Conservation (phyloP, 2,329 filamentous ascomycete genomes). For the Sporothrix euskadiensis region DNA sequence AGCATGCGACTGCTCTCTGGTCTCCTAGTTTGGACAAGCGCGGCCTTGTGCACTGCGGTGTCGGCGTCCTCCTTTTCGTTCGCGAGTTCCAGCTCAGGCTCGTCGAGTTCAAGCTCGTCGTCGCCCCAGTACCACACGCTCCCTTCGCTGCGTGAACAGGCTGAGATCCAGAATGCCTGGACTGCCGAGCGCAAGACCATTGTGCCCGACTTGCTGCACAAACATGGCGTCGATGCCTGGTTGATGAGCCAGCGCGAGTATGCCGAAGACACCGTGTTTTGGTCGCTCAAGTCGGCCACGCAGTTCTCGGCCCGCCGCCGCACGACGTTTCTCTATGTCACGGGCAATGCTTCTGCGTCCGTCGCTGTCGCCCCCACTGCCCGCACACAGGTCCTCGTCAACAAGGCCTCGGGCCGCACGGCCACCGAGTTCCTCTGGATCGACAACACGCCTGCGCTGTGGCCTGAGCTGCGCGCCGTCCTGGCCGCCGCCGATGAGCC, state of each 20-base stretch:
- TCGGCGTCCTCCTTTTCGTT: background rate
- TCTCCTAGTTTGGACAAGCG: conserved; percentile 15
- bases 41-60: background rate
- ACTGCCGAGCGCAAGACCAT: conserved; percentile 45
- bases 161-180: conserved; percentile 48
- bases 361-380: background rate
- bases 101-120: background rate
- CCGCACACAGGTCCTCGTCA: conserved; percentile 16
- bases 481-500: conserved; percentile 42
- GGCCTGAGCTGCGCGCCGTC: conserved; percentile 44
- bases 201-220: conserved; percentile 47
- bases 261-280: conserved; percentile 54
- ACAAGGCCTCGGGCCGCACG: conserved; percentile 37
- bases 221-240: conserved; percentile 52
- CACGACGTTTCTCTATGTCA: conserved; percentile 53
- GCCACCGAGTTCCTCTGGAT: conserved; percentile 46
- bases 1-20: conserved; percentile 10
- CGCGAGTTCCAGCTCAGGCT: background rate
- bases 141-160: conserved; percentile 48
- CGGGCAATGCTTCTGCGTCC: conserved; percentile 41
- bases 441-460: conserved; percentile 48
- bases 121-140: conserved; percentile 41
- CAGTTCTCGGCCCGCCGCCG: conserved; percentile 53
- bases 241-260: conserved; percentile 55
- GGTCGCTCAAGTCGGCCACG: conserved; percentile 49